Base-by-base conservation (phyloP, 2,329 filamentous ascomycete species). In the Phaeosphaeria sp. region DNA sequence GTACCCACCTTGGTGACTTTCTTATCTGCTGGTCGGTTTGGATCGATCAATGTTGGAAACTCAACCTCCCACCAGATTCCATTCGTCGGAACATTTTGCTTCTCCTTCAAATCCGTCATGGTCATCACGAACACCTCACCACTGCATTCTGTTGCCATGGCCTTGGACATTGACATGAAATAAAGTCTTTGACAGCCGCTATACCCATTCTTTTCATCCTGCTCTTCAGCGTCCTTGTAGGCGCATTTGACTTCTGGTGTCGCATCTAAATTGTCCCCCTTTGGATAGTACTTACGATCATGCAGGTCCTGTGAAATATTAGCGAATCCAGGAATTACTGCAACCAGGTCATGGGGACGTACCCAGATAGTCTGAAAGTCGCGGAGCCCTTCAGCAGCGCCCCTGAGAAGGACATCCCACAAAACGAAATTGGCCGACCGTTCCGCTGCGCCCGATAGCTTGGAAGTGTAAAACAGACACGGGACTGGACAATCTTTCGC, bases 101-200 rank as follows among this genome's bases (percentile, higher is more conserved):
- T 17, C 7, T 33, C 9, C n/a, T 25, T 7, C n/a, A 58, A 42
- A 27, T 58, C 13, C 15, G 50, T 33, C 18, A 18, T 47, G 21
- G 55, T 58, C 50, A 58, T 54, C 21, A 58, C 49, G 51, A 50
- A 58, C 33, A 58, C 51, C 21, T 58, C 55, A 18, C 50, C 55
- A 21, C 23, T 50, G 27, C 55, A 58, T 52, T 51, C n/a, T 11
- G 39, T 23, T 27, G 55, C 55, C 55, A 58, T 58, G 27, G 50
- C 55, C 18, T 58, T 58, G 23, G 55, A 58, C 50, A 58, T 58
- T 18, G 55, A 48, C 51, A 46, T 54, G 55, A 58, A 58, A 46
- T 58, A 58, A 46, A 23, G 36, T 54, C 55, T 25, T 54, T 43
- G 55, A 54, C 55, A 58, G 22, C 55, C 55, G 43, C 33, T 46